These are phyloP conservation scores for Bromus sterilis DNA, from an alignment of 176 grass and related monocot species.

Conservation along the genomic window DNA sequence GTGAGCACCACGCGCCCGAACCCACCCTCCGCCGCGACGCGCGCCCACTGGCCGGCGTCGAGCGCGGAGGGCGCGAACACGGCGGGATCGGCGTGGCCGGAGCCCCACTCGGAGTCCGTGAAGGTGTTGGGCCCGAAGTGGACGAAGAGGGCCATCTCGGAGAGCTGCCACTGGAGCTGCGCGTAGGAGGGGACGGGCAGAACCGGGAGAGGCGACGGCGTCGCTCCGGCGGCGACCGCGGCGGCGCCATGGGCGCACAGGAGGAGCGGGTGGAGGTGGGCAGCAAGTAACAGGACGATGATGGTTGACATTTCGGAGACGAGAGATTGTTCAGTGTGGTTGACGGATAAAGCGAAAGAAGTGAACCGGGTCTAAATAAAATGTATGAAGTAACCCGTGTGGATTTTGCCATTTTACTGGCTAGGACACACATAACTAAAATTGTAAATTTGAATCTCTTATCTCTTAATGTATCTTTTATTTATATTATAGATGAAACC, in stretches of 20 bases:
- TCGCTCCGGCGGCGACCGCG: not conserved
- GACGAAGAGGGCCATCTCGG: constrained; percentile 91
- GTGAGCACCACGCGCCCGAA: constrained; percentile 79
- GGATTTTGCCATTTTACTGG: not conserved
- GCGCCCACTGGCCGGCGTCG: constrained; percentile 78
- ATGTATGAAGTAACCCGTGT: too few species aligned
- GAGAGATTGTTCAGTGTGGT: not conserved
- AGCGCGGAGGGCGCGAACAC: constrained; percentile 66
- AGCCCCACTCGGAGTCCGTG: constrained; percentile 90
- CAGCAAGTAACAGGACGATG: not conserved
- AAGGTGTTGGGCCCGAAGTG: constrained; percentile 99
- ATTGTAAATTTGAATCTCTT: too few species aligned
- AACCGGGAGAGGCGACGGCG: constrained; percentile 62
- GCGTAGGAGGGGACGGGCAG: constrained; percentile 68
- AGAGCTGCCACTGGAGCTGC: constrained; percentile 82
- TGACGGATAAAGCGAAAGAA: not conserved
- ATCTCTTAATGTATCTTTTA: too few species aligned
- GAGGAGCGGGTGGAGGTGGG: constrained; percentile 9
- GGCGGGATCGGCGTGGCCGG: constrained; percentile 58
- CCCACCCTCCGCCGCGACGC: constrained; percentile 44
- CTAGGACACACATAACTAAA: too few species aligned
- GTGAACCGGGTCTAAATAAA: too few species aligned
- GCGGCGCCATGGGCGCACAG: constrained; percentile 1
- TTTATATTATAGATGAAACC: too few species aligned
- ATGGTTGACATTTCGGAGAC: constrained; percentile 17